Evolutionary conservation across 2,329 filamentous ascomycete genomes (phyloP).

Genomic region (Aspergillus japonicus): DNA sequence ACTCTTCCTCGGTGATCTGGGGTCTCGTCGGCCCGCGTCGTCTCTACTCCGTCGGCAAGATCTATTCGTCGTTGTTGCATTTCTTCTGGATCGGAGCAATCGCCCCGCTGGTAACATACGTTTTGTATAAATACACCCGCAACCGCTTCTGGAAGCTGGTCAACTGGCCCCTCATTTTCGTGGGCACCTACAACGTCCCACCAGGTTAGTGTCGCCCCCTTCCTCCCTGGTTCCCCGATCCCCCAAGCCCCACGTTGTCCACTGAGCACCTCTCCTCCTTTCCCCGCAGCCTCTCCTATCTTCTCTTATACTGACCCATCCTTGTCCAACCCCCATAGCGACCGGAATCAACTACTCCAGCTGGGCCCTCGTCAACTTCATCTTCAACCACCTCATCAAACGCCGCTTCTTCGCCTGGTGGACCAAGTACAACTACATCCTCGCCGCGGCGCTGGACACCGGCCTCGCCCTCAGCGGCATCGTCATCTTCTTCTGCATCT

Average conservation of each 20-base stretch:
- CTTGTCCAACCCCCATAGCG: constrained; percentile 15
- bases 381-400: constrained; percentile 77
- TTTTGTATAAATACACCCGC: constrained; percentile 27
- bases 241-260: neutral
- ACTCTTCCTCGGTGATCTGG: constrained; percentile 52
- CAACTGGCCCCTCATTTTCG: constrained; percentile 35
- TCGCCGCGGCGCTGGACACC: constrained; percentile 42
- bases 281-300: neutral
- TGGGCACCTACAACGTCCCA: constrained; percentile 29
- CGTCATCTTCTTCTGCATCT: constrained; percentile 38
- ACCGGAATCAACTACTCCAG: constrained; percentile 39
- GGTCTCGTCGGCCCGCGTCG: constrained; percentile 53
- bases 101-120: constrained; percentile 21
- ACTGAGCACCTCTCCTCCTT: too few species aligned
- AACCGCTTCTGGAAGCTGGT: constrained; percentile 37
- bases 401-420: constrained; percentile 42
- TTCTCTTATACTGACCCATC: neutral
- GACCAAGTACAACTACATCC: constrained; percentile 47
- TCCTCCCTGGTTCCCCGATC: too few species aligned
- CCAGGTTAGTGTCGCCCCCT: constrained; percentile 17
- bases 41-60: constrained; percentile 48
- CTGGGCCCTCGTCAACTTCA: constrained; percentile 50
- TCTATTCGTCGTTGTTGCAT: constrained; percentile 50
- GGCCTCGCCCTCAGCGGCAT: constrained; percentile 35
- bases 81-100: constrained; percentile 53